phyloP scores from a whole-genome alignment of 2,329 filamentous ascomycete genomes.

The Lasiodiplodia gonubiensis region DNA sequence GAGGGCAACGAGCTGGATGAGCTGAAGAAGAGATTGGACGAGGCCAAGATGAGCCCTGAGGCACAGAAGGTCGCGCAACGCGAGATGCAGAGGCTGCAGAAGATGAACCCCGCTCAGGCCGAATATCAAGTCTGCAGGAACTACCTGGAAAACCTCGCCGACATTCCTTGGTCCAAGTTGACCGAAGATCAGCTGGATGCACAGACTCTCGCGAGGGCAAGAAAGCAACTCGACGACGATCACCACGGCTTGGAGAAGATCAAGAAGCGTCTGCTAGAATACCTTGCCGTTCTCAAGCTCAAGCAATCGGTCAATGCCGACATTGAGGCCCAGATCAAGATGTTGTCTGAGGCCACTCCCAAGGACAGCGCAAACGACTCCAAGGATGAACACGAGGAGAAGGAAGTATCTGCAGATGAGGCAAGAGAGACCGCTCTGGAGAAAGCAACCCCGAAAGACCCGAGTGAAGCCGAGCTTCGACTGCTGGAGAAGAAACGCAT shows the following conservation, averaged over 20 bases:
- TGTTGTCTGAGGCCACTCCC: conserved; percentile 53
- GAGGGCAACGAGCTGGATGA: conserved; percentile 91
- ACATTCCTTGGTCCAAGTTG: conserved; percentile 87
- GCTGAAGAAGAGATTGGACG: conserved; percentile 83
- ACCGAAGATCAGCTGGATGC: conserved; percentile 86
- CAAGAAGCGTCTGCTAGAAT: conserved; percentile 94
- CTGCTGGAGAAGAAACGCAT: conserved; percentile 81
- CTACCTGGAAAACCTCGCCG: conserved; percentile 90
- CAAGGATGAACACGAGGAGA: conserved; percentile 41
- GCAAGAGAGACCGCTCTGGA: conserved; percentile 28
- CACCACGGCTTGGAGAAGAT: conserved; percentile 97
- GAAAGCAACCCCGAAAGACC: conserved; percentile 35
- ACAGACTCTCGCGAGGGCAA: conserved; percentile 77
- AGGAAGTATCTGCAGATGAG: conserved; percentile 61
- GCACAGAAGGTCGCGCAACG: conserved; percentile 89
- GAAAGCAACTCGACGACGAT: conserved; percentile 91
- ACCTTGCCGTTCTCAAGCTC: conserved; percentile 91
- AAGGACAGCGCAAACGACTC: conserved; percentile 30
- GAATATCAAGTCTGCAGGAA: conserved; percentile 94
- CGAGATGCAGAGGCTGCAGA: conserved; percentile 84
- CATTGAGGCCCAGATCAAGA: conserved; percentile 76
- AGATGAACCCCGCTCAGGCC: conserved; percentile 95
- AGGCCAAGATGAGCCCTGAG: conserved; percentile 80
- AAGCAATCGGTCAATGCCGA: conserved; percentile 90
- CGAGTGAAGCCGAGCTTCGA: conserved; percentile 69